Percentiles rank a stretch among this genome's conserved stretches.
Evolutionary conservation across 23 red algal species (phyloP).

Genomic region (Gracilariopsis chorda): DNA sequence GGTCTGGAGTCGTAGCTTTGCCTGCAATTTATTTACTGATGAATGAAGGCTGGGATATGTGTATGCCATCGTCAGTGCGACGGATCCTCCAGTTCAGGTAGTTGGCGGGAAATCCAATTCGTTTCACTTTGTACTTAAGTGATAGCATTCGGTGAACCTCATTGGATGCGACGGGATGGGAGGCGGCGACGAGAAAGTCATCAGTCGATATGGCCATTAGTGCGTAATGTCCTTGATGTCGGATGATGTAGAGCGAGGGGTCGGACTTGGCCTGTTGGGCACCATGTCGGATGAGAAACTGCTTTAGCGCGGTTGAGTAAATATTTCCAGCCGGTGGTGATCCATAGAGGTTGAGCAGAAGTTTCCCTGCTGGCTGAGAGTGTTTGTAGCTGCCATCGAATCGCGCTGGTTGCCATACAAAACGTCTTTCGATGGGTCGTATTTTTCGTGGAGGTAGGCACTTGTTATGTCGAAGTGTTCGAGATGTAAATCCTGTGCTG

Average conservation of each 20-base stretch:
- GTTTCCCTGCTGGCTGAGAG: background rate
- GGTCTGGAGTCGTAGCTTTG: too few species aligned
- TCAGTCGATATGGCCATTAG: background rate
- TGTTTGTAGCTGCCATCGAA: slow-evolving; percentile 23
- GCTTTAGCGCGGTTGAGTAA: background rate
- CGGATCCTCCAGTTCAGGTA: slow-evolving; percentile 32
- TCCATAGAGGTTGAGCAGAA: background rate
- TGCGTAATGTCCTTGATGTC: background rate
- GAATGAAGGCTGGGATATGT: too few species aligned
- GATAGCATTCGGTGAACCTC: background rate
- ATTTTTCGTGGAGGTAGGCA: slow-evolving; percentile 30
- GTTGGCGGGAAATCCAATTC: background rate
- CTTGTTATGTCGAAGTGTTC: slow-evolving; percentile 34
- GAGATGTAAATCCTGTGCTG: background rate
- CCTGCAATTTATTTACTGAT: too few species aligned
- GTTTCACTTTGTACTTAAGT: background rate
- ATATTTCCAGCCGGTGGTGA: background rate
- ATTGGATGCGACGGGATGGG: background rate
- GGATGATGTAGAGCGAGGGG: background rate
- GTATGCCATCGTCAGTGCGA: too few species aligned
- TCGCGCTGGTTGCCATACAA: background rate
- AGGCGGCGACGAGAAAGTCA: background rate
- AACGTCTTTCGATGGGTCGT: background rate
- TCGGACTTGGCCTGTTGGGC: background rate
- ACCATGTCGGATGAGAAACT: background rate